Percentiles rank a stretch among this genome's conserved stretches.
These are phyloP conservation scores for Coix lacrymajobi DNA, from an alignment of 176 grass and related monocot genomes.

Conservation along the genomic window DNA sequence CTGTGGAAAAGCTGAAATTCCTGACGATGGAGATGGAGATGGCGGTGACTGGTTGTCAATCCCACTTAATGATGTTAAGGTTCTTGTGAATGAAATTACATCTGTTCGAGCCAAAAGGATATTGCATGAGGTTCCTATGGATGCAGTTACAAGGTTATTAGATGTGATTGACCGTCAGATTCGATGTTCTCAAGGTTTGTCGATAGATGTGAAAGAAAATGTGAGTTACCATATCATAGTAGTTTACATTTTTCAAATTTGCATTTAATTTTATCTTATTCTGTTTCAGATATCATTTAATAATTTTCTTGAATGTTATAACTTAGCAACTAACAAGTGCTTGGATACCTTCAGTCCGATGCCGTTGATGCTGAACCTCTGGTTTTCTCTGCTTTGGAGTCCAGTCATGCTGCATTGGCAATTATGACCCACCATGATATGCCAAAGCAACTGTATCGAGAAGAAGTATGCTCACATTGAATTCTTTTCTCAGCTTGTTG, in stretches of 20 bases:
- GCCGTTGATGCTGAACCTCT: constrained; percentile 55
- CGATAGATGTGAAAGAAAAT: constrained; percentile 76
- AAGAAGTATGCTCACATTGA: constrained; percentile 57
- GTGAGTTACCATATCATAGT: constrained; percentile 45
- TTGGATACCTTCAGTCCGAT: constrained; percentile 54
- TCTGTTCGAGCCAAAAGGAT: constrained; percentile 66
- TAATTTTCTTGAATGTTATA: constrained; percentile 27
- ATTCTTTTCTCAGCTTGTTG: constrained; percentile 2
- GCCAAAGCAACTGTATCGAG: constrained; percentile 96
- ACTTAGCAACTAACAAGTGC: constrained; percentile 36
- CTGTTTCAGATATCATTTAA: neutral
- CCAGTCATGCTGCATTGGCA: constrained; percentile 74
- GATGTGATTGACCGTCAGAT: constrained; percentile 89
- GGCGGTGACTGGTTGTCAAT: constrained; percentile 69
- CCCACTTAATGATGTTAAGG: constrained; percentile 65
- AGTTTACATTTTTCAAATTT: neutral
- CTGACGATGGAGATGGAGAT: constrained; percentile 77
- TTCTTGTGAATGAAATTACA: constrained; percentile 84
- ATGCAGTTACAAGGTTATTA: constrained; percentile 64
- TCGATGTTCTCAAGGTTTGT: constrained; percentile 86
- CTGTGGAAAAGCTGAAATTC: constrained; percentile 73
- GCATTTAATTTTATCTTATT: neutral
- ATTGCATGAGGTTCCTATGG: constrained; percentile 75
- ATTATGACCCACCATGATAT: constrained; percentile 90
- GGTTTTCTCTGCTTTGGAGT: constrained; percentile 90